Percentiles rank a stretch among this genome's conserved stretches.
phyloP scores from a whole-genome alignment of 495 filamentous ascomycete species.

The Patellaria atrata region DNA sequence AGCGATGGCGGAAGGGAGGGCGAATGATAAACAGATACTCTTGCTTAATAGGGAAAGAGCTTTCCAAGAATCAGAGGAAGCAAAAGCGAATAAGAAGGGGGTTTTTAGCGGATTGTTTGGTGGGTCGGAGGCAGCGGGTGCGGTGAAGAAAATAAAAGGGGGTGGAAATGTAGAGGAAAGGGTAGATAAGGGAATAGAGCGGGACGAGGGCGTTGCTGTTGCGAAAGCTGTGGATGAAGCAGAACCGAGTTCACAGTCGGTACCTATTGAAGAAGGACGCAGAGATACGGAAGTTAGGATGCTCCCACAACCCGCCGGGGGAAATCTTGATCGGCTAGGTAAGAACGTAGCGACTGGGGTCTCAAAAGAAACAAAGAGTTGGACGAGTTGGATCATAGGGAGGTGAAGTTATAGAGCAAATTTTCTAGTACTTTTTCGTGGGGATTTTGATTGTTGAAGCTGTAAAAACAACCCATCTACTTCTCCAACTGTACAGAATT shows the following conservation, averaged over 20 bases:
- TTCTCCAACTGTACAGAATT: conserved; percentile 13
- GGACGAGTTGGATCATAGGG: conserved; percentile 18
- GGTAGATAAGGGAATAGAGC: too few relatives aligned
- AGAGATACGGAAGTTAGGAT: too few relatives aligned
- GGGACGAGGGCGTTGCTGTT: too few relatives aligned
- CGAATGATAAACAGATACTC: conserved; percentile 21
- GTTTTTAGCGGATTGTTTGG: conserved; percentile 20
- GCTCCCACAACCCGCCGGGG: conserved; percentile 6
- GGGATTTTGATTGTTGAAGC: conserved; percentile 1
- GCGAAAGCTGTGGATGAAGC: too few relatives aligned
- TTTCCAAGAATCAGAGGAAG: conserved; percentile 17
- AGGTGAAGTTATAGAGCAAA: conserved; percentile 8
- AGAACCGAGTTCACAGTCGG: too few relatives aligned
- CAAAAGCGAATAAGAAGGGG: conserved; percentile 17
- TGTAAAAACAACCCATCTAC: too few relatives aligned
- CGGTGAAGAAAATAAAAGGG: conserved; percentile 13
- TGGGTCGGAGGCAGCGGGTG: conserved; percentile 13
- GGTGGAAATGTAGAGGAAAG: conserved; percentile 1
- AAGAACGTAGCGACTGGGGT: conserved; percentile 8
- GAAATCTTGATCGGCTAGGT: conserved; percentile 20
- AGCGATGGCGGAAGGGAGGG: conserved; percentile 17
- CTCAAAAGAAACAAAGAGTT: conserved; percentile 9
- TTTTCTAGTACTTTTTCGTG: background rate
- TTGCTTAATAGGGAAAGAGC: conserved; percentile 24
- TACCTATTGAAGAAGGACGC: too few relatives aligned